Base-by-base conservation (phyloP, 305 asterid genomes). In the Fraxinus greggii region DNA sequence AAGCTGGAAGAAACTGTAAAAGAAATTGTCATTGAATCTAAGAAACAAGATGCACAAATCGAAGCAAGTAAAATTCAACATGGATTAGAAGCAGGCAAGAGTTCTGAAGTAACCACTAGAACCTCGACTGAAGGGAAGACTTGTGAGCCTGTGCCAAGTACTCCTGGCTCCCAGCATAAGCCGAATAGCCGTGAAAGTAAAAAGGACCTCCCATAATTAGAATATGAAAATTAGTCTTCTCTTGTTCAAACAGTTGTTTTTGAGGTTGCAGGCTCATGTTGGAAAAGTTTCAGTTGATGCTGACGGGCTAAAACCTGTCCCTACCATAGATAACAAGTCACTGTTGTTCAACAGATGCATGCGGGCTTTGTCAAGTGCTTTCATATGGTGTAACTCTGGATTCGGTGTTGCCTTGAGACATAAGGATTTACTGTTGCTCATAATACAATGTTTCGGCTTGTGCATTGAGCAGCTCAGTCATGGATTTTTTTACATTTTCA, bases 1-100 rank as follows among this genome's bases (percentile, higher is more conserved):
- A 94, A 89, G 87, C 76, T 96, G 40, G 99, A 96, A 89, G 90
- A 84, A 79, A 81, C 88, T 2, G n/a, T 94, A 42, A 90, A 91
- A 77, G 96, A 92, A 87, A 90, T 96, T 48, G 89, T 76, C n/a
- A 85, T 73, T 23, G 92, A 84, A 78, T 85, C 96, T 23, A 91
- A 87, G 85, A 90, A 84, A 75, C 91, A 78, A 76, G 87, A 80
- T 56, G 80, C 78, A 51, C 72, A 77, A 72, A 78, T 76, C 19
- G 80, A 82, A 77, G 80, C 75, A 69, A 83, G 69, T 42, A 81
- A 78, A 36, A 79, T 56, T 59, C 72, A 10, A 31, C 67, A 31
- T 81, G 83, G 79, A 40, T 33, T 79, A 78, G 78, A 78, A 13
- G 76, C 51, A 69, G 77, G 80, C 65, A 85, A 83, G 80, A 56